Evolutionary conservation across 129 eudicot species (phyloP), one percentile per base, ranked within the genome.

Genomic region (Chrysanthemum seticuspe): DNA sequence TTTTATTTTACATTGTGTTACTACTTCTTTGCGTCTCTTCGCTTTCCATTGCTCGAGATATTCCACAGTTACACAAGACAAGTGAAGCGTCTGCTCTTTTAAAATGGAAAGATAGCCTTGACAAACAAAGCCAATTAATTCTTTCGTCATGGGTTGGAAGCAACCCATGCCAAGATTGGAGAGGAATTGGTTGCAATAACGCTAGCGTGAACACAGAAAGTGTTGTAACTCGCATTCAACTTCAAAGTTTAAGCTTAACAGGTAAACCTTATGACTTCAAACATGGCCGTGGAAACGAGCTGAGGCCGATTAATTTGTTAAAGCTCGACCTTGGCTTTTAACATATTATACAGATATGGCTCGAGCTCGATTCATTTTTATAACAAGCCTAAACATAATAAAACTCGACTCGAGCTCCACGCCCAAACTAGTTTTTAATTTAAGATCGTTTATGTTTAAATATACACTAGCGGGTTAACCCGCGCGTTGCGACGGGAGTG

Each of bases 111-210:
- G 13, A 13, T n/a, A 52, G 57, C 57, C 57, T 52, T n/a, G 57
- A 52, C 13, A 52, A 52, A 52, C 16, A 52, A 52, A 52, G 57
- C 13, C 57, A 52, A 13, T 13, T n/a, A 52, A 9, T 52, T 52
- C 57, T 52, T n/a, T 11, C 13, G 5, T 52, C 57, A 52, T 52
- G 57, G 57, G n/a, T 52, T n/a, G 57, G 57, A 52, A 52, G 57
- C 57, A 10, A 52, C 57, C 57, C 57, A n/a, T 52, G 57, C 16
- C 57, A 52, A 52, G 57, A 52, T 52, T 52, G 57, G 57, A n/a
- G 13, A 13, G 57, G 57, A 52, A 52, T 52, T n/a, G 57, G 57
- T 52, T 52, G 57, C 57, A 52, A 52, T n/a, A 52, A 52, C 57
- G 6, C 5, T 52, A 52, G n/a, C n/a, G 1, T 34, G 44, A 34